phyloP scores from a whole-genome alignment of 352 stramenopile species.

The Globisporangium spiculum region DNA sequence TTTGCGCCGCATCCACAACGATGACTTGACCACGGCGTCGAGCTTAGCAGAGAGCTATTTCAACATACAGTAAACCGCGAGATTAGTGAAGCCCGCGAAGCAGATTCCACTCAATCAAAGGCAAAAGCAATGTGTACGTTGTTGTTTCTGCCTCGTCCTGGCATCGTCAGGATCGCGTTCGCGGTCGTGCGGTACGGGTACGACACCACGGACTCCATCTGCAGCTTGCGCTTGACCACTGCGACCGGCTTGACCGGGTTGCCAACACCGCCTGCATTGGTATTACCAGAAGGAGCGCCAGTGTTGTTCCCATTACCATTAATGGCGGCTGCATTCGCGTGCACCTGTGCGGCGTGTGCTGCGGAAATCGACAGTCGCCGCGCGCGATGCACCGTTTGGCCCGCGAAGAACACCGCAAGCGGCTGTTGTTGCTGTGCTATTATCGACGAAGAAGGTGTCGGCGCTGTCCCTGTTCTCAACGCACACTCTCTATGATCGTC shows the following conservation, averaged over 20 bases:
- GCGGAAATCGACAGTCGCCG: slow-evolving; percentile 19
- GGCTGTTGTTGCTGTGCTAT: slow-evolving; percentile 7
- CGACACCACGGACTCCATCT: slow-evolving; percentile 15
- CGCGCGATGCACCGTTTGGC: slow-evolving; percentile 17
- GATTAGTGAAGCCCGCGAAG: not conserved
- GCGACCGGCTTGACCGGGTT: slow-evolving; percentile 3
- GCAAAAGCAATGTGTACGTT: slow-evolving; percentile 16
- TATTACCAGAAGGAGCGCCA: slow-evolving; percentile 8
- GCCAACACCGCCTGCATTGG: not conserved
- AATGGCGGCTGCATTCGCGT: not conserved
- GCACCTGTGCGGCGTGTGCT: slow-evolving; percentile 23
- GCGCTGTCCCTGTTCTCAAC: not conserved
- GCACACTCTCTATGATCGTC: not conserved
- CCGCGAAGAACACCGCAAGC: slow-evolving; percentile 25
- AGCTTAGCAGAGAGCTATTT: slow-evolving; percentile 53
- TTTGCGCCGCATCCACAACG: slow-evolving; percentile 54
- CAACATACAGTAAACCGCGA: not conserved
- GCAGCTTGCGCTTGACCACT: slow-evolving; percentile 17
- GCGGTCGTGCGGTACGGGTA: slow-evolving; percentile 13
- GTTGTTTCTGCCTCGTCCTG: slow-evolving; percentile 23
- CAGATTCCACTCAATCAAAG: not conserved
- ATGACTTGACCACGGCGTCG: slow-evolving; percentile 52
- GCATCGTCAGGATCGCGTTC: slow-evolving; percentile 10
- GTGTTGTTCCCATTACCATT: not conserved
- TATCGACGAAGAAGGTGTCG: not conserved